Evolutionary conservation across 768 basidiomycete genomes (phyloP).

Genomic region (Russula brevipes): DNA sequence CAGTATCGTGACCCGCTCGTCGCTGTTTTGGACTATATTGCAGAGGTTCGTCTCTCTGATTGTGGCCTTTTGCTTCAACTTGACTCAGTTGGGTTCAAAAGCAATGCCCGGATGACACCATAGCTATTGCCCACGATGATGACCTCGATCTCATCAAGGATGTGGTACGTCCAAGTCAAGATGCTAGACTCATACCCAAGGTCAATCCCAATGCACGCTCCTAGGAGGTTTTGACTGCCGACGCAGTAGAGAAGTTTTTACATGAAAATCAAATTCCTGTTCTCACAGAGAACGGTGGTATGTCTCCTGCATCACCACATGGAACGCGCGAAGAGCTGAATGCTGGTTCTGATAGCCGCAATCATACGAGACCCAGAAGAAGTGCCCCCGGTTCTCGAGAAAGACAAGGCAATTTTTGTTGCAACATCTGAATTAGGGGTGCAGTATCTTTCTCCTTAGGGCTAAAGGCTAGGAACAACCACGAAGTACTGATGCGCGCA

Average conservation of each 20-base stretch:
- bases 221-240: not conserved
- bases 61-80: not conserved
- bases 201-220: not conserved
- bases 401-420: no score
- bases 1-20: conserved; percentile 14
- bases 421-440: not conserved
- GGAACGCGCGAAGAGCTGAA: no score
- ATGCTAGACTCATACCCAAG: not conserved
- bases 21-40: not conserved
- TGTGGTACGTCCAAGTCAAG: not conserved
- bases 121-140: conserved; percentile 14
- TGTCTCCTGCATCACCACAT: no score
- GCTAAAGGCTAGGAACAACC: not conserved
- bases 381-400: no score
- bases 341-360: no score
- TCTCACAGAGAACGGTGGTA: no score
- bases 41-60: not conserved
- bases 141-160: conserved; percentile 2
- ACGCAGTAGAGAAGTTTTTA: no score
- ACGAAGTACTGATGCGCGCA: not conserved
- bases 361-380: no score
- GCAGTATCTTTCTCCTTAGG: not conserved
- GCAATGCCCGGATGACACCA: not conserved
- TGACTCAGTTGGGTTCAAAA: not conserved
- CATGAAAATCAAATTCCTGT: no score